A percentile compares a stretch with the other conserved stretches of the same genome.
Evolutionary conservation across 441 rosid genomes (phyloP).

Genomic region (Corymbia citriodora): DNA sequence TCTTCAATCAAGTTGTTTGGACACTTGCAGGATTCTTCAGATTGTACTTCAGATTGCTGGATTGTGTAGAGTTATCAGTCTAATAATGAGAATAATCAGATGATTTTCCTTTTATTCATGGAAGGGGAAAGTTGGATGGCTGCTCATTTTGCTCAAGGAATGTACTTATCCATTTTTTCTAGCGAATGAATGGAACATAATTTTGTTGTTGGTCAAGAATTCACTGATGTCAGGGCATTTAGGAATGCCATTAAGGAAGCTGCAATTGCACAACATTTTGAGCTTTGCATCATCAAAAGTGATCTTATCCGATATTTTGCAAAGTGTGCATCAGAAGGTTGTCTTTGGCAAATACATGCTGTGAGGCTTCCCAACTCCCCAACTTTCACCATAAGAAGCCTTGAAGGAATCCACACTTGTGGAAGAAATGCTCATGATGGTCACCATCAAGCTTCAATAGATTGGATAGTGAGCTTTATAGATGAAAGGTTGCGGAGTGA

Average conservation of each 20-base stretch:
- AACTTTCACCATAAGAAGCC: conserved; percentile 47
- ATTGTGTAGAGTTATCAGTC: too few species aligned
- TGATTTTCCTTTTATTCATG: neutral
- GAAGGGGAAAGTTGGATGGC: neutral
- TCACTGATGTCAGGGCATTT: conserved; percentile 54
- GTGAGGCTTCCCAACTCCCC: conserved; percentile 44
- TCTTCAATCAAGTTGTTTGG: too few species aligned
- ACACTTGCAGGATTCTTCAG: too few species aligned
- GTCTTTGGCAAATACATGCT: conserved; percentile 51
- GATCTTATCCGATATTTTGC: conserved; percentile 52
- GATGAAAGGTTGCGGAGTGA: conserved; percentile 41
- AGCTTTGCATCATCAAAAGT: conserved; percentile 49
- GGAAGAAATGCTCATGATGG: conserved; percentile 50
- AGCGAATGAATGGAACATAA: conserved; percentile 24
- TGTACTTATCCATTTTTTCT: conserved; percentile 10
- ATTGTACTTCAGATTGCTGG: too few species aligned
- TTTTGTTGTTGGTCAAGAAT: conserved; percentile 49
- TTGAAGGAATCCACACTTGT: conserved; percentile 44
- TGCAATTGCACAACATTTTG: conserved; percentile 57
- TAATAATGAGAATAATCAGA: too few species aligned
- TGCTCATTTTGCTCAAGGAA: neutral
- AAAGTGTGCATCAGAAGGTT: conserved; percentile 55
- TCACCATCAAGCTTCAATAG: conserved; percentile 64
- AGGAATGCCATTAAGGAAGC: conserved; percentile 53
- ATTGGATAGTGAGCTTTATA: conserved; percentile 57